phyloP scores from a whole-genome alignment of 1,139 yeast species.

The Zygosaccharomyces pseudobailii region DNA sequence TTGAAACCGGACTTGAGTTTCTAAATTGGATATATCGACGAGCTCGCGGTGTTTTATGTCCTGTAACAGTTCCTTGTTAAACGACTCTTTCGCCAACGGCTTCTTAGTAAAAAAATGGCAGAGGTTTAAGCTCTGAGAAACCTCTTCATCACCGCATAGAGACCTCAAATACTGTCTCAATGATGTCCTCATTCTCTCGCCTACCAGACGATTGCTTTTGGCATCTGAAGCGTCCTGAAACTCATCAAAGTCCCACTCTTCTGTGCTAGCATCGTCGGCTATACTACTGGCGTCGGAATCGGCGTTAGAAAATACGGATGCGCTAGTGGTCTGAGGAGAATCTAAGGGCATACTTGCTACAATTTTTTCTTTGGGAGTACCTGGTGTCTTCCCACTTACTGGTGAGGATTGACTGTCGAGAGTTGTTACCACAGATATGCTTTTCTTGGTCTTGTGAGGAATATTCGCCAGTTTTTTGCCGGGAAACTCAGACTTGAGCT shows the following conservation, averaged over 20 bases:
- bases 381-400: conserved; percentile 3
- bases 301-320: conserved; percentile 11
- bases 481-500: conserved; percentile 55
- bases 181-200: conserved; percentile 72
- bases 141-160: conserved; percentile 50
- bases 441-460: conserved; percentile 53
- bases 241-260: conserved; percentile 23
- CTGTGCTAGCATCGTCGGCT: conserved; percentile 12
- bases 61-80: conserved; percentile 39
- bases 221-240: conserved; percentile 27
- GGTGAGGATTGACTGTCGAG: background rate
- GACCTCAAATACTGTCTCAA: conserved; percentile 65
- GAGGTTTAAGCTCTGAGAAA: conserved; percentile 50
- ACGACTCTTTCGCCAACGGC: conserved; percentile 30
- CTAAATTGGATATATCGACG: conserved; percentile 55
- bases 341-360: conserved; percentile 14
- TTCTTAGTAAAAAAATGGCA: conserved; percentile 45
- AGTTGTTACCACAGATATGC: conserved; percentile 16
- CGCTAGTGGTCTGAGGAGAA: conserved; percentile 14
- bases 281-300: conserved; percentile 6
- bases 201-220: conserved; percentile 35
- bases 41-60: conserved; percentile 57
- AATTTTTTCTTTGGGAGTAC: conserved; percentile 19
- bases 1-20: conserved; percentile 72
- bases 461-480: conserved; percentile 64